phyloP scores from a whole-genome alignment of 1,284 basidiomycete species.

The Tausonia pullulans region DNA sequence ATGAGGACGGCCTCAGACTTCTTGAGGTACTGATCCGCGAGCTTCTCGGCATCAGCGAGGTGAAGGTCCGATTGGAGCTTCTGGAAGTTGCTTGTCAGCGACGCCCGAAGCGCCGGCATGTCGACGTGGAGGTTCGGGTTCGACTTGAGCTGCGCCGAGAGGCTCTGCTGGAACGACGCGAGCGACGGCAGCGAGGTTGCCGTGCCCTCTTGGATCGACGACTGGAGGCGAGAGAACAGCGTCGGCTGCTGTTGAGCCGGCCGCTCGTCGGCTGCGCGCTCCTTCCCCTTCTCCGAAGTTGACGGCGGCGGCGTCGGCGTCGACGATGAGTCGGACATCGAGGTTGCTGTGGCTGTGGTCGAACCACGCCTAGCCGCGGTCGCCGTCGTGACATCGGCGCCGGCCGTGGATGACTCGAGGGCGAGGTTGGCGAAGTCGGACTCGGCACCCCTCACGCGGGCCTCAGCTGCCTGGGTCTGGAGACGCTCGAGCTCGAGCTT shows the following conservation, averaged over 20 bases:
- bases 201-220: constrained; percentile 6
- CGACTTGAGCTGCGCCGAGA: constrained; percentile 25
- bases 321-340: background rate
- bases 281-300: constrained; percentile 9
- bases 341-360: too few species aligned
- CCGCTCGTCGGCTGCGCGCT: constrained; percentile 1
- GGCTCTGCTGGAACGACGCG: constrained; percentile 14
- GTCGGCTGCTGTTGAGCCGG: background rate
- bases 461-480: constrained; percentile 31
- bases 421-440: constrained; percentile 13
- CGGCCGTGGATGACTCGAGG: background rate
- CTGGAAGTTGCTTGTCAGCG: constrained; percentile 23
- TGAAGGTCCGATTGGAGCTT: constrained; percentile 57
- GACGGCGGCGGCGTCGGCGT: background rate
- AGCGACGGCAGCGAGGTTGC: constrained; percentile 14
- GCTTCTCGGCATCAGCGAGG: constrained; percentile 60
- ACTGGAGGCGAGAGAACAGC: constrained; percentile 10
- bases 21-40: constrained; percentile 51
- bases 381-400: background rate
- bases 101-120: constrained; percentile 7
- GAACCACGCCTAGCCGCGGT: too few species aligned
- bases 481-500: constrained; percentile 57
- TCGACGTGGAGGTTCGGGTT: constrained; percentile 20
- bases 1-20: constrained; percentile 55
- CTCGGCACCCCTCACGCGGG: constrained; percentile 13